Evolutionary conservation across 2,329 filamentous ascomycete genomes (phyloP), one percentile per base, ranked within the genome.

Genomic region (Beauveria australis): DNA sequence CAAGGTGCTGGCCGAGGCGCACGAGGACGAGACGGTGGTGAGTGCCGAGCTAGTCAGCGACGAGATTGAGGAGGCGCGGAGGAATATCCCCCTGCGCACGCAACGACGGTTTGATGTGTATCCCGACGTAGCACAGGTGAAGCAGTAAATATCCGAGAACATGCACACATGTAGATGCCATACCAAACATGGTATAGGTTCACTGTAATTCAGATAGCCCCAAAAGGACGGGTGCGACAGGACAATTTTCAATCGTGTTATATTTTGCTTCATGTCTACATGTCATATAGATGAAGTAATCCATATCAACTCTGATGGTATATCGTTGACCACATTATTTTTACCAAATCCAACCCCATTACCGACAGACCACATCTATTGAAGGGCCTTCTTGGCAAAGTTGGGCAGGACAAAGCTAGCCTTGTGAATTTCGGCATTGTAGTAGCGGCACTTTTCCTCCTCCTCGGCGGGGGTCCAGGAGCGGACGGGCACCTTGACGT

Each of bases 51-150:
- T 97, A 69, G 79, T 84, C 41, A 82, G 80, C 5, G 84, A 81
- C 12, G 82, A 80, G 68, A 89, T 97, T 67, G 83, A 86, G 60
- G 86, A 89, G 75, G 85, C 87, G 51, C 84, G 93, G 72, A 91
- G 83, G 73, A 88, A 88, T 6, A 96, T 99, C 66, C 94, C 94
- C 2, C 79, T 97, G 58, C 85, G 87, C 68, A 82, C 81, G 19
- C 94, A 99, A 80, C 82, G 94, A 68, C 81, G 94, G 66, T 99
- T 96, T 72, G 94, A 99, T 74, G 89, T 99, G 22, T 99, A 99
- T 73, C 89, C 91, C 0, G 92, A 99, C 78, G 85, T 99, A 37
- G 92, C 86, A 68, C 24, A 53, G 87, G 83, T 1, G 76, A 60
- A 57, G 54, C 43, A 57, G 30, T 57, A 57, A 41, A n/a, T n/a